Base-by-base conservation (phyloP, 768 basidiomycete species). In the Heimioporus sp. region DNA sequence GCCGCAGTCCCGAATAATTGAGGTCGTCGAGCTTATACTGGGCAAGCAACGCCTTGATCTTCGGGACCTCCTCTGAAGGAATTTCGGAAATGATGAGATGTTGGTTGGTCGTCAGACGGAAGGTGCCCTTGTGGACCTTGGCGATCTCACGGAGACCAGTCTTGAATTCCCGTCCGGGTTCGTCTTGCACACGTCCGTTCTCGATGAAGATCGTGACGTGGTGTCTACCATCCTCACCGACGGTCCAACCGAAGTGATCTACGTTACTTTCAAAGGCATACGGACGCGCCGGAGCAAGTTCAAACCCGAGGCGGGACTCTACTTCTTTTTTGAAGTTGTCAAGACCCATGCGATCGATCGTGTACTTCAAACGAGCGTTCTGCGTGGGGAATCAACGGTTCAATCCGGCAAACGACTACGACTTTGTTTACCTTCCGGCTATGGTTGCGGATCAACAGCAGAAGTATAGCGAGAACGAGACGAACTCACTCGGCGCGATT, bases 121-220 rank as follows among this genome's bases (percentile, higher is more conserved):
- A 98, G 8, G 81, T 77, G 46, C 97, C 97, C 77, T 92, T 93
- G 81, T 96, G 94, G 7, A 93, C 73, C 72, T 89, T 87, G 42
- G 97, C 97, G 55, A 99, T 92, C 72, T 96, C 94, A 43, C 85
- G 79, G 49, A 99, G 73, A 32, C 90, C 95, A 6, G 89, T 85
- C 80, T 98, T 98, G 84, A 92, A 98, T 57, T 91, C 84, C 48
- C 82, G 81, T 19, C 81, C 90, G 12, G 92, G 86, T 68, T 94
- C 92, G 69, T 98, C 94, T 69, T 93, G 86, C n/a, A 99, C 81
- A 19, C 96, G 90, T 17, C 97, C 96, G 63, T 99, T 99, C 75
- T 99, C 97, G 68, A 99, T 89, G 72, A 94, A 98, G 69, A 88
- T 76, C 46, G 87, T 92, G 71, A 93, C 94, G 69, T 98, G 93